Base-by-base conservation (phyloP, 202 grass and related monocot species). In the Hordeum pubiflorum region DNA sequence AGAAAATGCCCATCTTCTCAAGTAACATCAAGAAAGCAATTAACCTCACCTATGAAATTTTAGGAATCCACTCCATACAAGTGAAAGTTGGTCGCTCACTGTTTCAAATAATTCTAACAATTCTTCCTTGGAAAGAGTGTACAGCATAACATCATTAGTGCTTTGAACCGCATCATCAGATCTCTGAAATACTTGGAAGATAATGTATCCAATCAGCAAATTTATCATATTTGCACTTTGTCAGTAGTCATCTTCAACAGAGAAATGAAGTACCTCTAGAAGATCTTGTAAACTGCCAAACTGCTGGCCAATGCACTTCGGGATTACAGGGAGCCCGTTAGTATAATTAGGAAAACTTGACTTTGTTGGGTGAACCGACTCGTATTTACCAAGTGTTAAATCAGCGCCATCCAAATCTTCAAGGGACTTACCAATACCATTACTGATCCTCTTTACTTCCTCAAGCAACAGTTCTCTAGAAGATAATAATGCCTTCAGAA, bases 51-150 rank as follows among this genome's bases (percentile, higher is more conserved):
- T 92, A 72, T 94, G 94, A 74, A 94, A 97, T 60, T 89, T 92
- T 81, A 97, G 83, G 79, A 97, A 97, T 69, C 80, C 80, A 89
- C 87, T 97, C 94, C 94, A 97, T 67, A 97, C 24, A 81, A 97
- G 83, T 66, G 94, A 87, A 55, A 97, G 72, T 78, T 97, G 92
- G 72, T 34, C 70, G 72, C 90, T 93, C 52, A 97, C 80, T 62
- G 48, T 93, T 54, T 91, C 79, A 92, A 89, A 93, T 77, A 91
- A 69, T 66, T 94, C 88, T 62, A 91, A 67, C 31, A 94, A 39
- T 24, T 94, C 94, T 79, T 92, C 91, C 74, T 89, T 94, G 1
- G 92, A 94, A 76, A 97, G 82, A 69, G 90, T 89, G 78, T 91
- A 84, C 32, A 94, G 31, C 79, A 91, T 58, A 48, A 84, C 70